These are phyloP conservation scores for Moringa oleifera DNA, from an alignment of 345 rosid species.

Conservation along the genomic window DNA sequence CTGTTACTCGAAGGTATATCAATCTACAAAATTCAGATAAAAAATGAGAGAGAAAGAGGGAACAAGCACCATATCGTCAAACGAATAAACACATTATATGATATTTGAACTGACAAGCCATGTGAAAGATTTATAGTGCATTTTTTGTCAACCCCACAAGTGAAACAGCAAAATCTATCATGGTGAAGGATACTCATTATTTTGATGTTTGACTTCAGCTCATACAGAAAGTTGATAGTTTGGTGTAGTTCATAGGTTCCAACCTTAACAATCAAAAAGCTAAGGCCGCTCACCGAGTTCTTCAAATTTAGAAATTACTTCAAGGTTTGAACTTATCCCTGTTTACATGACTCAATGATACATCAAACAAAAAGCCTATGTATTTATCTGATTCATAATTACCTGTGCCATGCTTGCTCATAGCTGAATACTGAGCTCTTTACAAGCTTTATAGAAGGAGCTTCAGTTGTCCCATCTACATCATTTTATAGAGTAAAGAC, in stretches of 20 bases:
- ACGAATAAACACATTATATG: neutral
- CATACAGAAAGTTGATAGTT: neutral
- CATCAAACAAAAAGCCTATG: neutral
- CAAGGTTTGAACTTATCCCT: neutral
- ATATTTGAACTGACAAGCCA: neutral
- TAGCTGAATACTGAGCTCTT: slow-evolving; percentile 94
- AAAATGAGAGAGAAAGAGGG: neutral
- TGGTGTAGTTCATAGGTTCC: neutral
- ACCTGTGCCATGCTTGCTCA: slow-evolving; percentile 99
- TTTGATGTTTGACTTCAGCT: neutral
- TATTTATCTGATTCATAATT: slow-evolving; percentile 1
- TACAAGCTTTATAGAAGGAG: slow-evolving; percentile 61
- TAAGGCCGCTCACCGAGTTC: neutral
- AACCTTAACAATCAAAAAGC: neutral
- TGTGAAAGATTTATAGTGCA: neutral
- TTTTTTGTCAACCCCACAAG: too few relatives aligned
- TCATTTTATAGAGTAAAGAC: slow-evolving; percentile 24
- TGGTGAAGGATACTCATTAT: too few relatives aligned
- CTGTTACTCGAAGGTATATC: slow-evolving; percentile 84
- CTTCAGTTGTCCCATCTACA: slow-evolving; percentile 64
- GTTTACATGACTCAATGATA: neutral
- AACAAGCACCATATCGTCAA: neutral
- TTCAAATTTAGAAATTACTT: neutral
- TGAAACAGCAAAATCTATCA: too few relatives aligned
- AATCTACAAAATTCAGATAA: slow-evolving; percentile 44